Evolutionary conservation across 2,329 filamentous ascomycete genomes (phyloP).

Genomic region (Ophiostoma angusticollis): DNA sequence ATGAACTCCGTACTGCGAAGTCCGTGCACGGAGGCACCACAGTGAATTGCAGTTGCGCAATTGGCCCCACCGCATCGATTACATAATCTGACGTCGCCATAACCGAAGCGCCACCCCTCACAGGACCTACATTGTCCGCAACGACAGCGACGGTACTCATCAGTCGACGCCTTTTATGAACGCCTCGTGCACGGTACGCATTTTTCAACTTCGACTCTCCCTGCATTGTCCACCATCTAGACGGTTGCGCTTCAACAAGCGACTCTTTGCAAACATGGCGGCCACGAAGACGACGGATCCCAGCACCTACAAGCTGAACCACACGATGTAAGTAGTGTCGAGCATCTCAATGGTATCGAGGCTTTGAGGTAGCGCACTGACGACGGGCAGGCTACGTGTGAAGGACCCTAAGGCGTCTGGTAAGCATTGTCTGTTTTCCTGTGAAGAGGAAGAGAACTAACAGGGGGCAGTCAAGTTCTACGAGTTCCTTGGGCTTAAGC

Average conservation of each 20-base stretch:
- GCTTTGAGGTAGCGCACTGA: no score
- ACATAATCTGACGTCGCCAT: no score
- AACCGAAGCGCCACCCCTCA: no score
- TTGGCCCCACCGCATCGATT: no score
- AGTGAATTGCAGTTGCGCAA: no score
- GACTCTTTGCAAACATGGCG: conserved; percentile 37
- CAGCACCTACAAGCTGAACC: conserved; percentile 71
- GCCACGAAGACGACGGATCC: conserved; percentile 54
- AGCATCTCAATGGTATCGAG: no score
- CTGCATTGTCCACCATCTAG: background rate
- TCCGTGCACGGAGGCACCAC: no score
- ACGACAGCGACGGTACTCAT: no score
- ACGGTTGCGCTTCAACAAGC: background rate
- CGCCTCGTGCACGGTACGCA: background rate
- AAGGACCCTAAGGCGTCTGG: conserved; percentile 80
- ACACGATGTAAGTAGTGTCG: conserved; percentile 75
- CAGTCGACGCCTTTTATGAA: no score
- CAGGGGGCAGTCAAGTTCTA: conserved; percentile 65
- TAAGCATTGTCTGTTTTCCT: conserved; percentile 23
- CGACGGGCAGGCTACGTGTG: conserved; percentile 59
- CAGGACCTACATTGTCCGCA: no score
- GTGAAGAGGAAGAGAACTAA: background rate
- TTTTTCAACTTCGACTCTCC: no score
- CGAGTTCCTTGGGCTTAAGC: conserved; percentile 76
- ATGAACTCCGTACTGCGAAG: no score